phyloP scores from a whole-genome alignment of 768 basidiomycete species.

The Atractiella rhizophila region DNA sequence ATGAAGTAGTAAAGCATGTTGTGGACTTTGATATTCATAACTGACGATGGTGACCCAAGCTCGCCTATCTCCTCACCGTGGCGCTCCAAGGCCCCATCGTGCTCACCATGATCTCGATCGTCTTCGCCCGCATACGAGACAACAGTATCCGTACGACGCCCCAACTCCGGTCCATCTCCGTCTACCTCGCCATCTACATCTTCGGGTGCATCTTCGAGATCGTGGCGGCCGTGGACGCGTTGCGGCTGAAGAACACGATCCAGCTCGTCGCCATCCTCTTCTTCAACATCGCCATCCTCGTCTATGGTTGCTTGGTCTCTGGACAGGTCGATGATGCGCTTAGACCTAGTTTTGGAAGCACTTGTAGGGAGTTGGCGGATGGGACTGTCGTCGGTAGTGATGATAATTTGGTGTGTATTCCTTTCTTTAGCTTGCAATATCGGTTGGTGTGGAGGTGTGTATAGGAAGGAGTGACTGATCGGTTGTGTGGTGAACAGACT shows the following conservation, averaged over 20 bases:
- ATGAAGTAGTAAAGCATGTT: no score
- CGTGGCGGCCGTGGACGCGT: constrained; percentile 6
- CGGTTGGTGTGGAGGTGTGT: no score
- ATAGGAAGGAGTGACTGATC: no score
- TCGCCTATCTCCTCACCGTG: no score
- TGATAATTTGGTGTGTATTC: no score
- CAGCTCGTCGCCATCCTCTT: constrained; percentile 8
- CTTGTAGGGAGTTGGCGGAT: constrained; percentile 4
- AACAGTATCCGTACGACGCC: neutral
- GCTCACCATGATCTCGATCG: neutral
- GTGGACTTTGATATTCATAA: no score
- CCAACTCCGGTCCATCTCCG: constrained; percentile 8
- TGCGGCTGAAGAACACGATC: constrained; percentile 9
- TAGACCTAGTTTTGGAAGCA: constrained; percentile 7
- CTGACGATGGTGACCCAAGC: no score
- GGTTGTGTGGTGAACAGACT: neutral
- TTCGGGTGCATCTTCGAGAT: constrained; percentile 6
- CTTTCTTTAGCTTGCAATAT: no score
- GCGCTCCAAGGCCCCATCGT: neutral
- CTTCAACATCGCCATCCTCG: constrained; percentile 5
- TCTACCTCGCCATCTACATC: constrained; percentile 11
- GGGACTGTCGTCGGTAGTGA: constrained; percentile 1
- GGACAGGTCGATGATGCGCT: neutral
- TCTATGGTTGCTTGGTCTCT: neutral
- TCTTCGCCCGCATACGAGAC: neutral